phyloP scores from a whole-genome alignment of 164 flowering plant genomes.

The Vitis rotundifolia region DNA sequence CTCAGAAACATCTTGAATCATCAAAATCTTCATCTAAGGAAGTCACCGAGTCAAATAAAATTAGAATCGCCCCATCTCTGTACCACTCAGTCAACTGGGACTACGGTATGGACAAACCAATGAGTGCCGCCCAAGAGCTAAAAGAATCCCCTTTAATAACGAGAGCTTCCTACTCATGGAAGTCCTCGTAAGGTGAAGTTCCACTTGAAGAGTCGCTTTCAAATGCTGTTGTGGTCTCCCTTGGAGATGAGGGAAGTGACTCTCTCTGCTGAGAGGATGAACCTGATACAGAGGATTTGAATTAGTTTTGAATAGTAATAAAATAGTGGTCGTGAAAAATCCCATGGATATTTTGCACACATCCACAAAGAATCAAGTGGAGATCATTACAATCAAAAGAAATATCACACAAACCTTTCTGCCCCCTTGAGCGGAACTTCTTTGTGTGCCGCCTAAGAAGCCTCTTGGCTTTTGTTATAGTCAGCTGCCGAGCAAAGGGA shows the following conservation, averaged over 20 bases:
- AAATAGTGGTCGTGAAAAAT: too few species aligned
- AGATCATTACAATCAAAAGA: background rate
- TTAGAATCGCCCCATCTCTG: background rate
- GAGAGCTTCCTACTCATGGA: slow-evolving; percentile 40
- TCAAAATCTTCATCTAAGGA: background rate
- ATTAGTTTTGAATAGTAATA: background rate
- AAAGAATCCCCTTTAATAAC: too few species aligned
- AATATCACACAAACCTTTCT: slow-evolving; percentile 58
- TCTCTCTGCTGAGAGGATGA: slow-evolving; percentile 69
- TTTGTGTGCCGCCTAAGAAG: slow-evolving; percentile 92
- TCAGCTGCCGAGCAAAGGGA: slow-evolving; percentile 89
- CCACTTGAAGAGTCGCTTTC: slow-evolving; percentile 80
- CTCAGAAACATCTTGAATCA: background rate
- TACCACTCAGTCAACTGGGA: background rate
- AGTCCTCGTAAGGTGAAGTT: slow-evolving; percentile 81
- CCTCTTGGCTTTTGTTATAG: slow-evolving; percentile 87
- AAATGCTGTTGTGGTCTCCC: slow-evolving; percentile 62
- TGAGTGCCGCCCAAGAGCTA: too few species aligned
- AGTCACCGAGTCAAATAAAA: background rate
- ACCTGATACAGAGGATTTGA: slow-evolving; percentile 39
- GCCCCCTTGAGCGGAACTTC: slow-evolving; percentile 81
- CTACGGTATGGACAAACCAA: background rate
- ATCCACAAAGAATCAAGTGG: background rate
- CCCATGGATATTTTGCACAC: too few species aligned
- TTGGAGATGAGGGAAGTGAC: slow-evolving; percentile 66